A percentile compares a stretch with the other conserved stretches of the same genome.
Conservation (phyloP, 257 asterid species). For the Nyctanthes arbortristis region DNA sequence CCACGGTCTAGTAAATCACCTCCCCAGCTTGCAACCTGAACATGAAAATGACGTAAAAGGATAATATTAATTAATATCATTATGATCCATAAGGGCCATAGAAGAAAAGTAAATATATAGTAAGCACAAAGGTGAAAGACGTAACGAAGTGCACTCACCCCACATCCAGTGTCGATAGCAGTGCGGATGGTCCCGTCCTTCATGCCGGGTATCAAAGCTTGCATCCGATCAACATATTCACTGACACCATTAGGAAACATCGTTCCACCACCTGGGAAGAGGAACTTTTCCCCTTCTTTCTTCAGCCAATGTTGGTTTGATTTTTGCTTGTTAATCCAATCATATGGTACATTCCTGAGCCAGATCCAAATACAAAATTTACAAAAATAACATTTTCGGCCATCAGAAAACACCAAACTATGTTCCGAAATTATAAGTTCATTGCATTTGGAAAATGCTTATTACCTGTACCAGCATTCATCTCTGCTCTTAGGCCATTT, state of each 20-base stretch:
- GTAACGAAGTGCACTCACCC: constrained; percentile 20
- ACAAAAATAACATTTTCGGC: not conserved
- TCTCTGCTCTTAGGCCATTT: constrained; percentile 85
- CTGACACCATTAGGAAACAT: constrained; percentile 37
- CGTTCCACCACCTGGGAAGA: constrained; percentile 37
- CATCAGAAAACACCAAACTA: not conserved
- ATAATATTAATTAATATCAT: not conserved
- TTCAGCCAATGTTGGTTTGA: constrained; percentile 37
- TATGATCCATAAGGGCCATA: not conserved
- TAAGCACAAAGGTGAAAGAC: not conserved
- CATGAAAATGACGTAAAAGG: not conserved
- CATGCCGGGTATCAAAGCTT: constrained; percentile 32
- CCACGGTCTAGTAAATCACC: constrained; percentile 39
- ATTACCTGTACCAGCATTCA: constrained; percentile 90
- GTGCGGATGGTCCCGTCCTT: constrained; percentile 34
- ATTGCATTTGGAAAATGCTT: not conserved
- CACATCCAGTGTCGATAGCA: constrained; percentile 40
- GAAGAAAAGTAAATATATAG: not conserved
- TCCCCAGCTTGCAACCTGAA: constrained; percentile 40
- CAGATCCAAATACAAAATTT: constrained; percentile 8
- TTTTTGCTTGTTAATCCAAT: constrained; percentile 36
- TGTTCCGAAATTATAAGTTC: not conserved
- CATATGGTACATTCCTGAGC: constrained; percentile 39
- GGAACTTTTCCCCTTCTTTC: constrained; percentile 37
- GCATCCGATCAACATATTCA: constrained; percentile 30